Evolutionary conservation across 2,329 filamentous ascomycete genomes (phyloP), one percentile per base, ranked within the genome.

Genomic region (Alternaria arborescens): DNA sequence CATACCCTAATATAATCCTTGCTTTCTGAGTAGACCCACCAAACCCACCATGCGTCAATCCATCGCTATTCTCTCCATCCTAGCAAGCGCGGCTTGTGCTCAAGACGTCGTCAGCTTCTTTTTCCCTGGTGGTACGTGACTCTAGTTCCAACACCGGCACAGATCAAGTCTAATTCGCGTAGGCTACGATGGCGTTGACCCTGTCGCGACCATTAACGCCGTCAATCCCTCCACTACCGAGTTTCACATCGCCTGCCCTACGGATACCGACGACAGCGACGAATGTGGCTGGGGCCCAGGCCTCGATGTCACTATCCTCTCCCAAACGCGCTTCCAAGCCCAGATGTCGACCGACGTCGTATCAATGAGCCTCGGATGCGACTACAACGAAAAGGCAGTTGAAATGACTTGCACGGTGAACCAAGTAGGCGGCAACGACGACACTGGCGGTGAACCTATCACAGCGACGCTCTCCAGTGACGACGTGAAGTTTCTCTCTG

Each of bases 241-340:
- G 26, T 69, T 71, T 22, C 57, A 56, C 36, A 55, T 75, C 24
- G 63, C 67, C 4, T 75, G 72, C 43, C 69, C 72, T 28, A 69
- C 68, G 5, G 61, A 55, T 18, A 55, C 52, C 26, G 67, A 68
- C 38, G 20, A 52, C 22, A 55, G 52, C 11, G 70, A 75, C 11
- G 70, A 75, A 14, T 77, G 74, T 47, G 71, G 72, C 44, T 73
- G 64, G 57, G 71, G 71, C 34, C 54, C 61, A 2, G 71, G 71
- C 24, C 50, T 64, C 28, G 61, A 61, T 55, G 50, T 58, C 56
- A 68, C 60, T 16, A 60, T 73, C 62, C 57, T 72, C 34, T 65
- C 60, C 8, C 57, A 53, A n/a, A 71, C 70, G 26, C 56, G 59
- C 24, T 74, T 70, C 60, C 43, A 69, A 30, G 71, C 67, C 14